A percentile compares a stretch with the other conserved stretches of the same genome.
phyloP scores from a whole-genome alignment of 352 stramenopile genomes.

The Peronospora destructor region DNA sequence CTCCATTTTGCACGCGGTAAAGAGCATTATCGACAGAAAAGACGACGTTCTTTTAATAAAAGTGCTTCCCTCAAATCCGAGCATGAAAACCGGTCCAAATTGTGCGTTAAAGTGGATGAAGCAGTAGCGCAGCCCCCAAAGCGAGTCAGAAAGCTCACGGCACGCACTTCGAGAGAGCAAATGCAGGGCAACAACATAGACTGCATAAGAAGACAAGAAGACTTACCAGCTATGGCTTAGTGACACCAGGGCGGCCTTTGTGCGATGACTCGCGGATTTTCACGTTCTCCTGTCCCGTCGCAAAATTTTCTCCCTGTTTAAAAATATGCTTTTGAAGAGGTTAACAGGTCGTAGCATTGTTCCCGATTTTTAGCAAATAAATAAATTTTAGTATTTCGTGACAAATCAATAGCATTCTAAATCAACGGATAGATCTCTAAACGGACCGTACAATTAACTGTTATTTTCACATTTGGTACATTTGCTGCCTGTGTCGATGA shows the following conservation, averaged over 20 bases:
- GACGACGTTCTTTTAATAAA: slow-evolving; percentile 9
- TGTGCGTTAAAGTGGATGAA: not conserved
- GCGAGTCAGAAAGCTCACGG: slow-evolving; percentile 14
- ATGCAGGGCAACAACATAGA: slow-evolving; percentile 9
- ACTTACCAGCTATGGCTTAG: slow-evolving; percentile 33
- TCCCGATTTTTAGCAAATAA: slow-evolving; percentile 5
- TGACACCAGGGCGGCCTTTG: slow-evolving; percentile 24
- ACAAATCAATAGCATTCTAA: slow-evolving; percentile 2
- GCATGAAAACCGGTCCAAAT: slow-evolving; percentile 15
- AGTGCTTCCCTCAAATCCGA: slow-evolving; percentile 6
- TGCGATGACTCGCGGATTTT: slow-evolving; percentile 34
- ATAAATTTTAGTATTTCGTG: not conserved
- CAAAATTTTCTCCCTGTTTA: slow-evolving; percentile 14
- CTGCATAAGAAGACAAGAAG: not conserved
- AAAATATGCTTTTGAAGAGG: slow-evolving; percentile 9
- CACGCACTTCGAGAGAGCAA: slow-evolving; percentile 21
- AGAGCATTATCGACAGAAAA: slow-evolving; percentile 19
- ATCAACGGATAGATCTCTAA: not conserved
- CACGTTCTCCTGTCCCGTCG: slow-evolving; percentile 42
- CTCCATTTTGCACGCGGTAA: slow-evolving; percentile 8
- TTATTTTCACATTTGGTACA: no score
- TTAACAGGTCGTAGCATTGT: not conserved
- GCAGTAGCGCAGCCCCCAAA: slow-evolving; percentile 10
- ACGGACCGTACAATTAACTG: no score
- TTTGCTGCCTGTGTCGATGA: no score